Evolutionary conservation across 2,329 filamentous ascomycete species (phyloP).

Genomic region (Apiospora marii): DNA sequence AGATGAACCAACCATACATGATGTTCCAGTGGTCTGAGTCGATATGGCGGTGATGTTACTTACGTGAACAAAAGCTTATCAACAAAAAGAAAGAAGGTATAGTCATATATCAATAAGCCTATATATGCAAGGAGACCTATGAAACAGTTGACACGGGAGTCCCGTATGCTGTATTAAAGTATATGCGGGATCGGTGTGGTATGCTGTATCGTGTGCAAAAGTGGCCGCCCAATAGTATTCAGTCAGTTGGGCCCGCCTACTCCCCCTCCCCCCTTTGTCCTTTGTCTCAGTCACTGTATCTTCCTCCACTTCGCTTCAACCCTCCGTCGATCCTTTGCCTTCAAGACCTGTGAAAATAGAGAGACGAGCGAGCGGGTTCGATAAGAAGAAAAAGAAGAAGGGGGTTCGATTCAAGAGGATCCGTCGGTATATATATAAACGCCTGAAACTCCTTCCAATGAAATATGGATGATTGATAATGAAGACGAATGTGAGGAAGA

Average conservation of each 20-base stretch:
- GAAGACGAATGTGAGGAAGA: background rate
- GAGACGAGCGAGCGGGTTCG: background rate
- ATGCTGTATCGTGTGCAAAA: background rate
- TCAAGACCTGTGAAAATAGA: background rate
- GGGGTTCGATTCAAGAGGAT: too few species aligned
- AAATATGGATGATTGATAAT: background rate
- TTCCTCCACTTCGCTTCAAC: background rate
- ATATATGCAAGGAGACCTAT: slow-evolving; percentile 16
- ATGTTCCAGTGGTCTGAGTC: too few species aligned
- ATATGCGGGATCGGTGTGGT: background rate
- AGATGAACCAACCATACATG: background rate
- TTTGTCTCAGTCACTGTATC: background rate
- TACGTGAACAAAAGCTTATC: background rate
- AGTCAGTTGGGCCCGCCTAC: background rate
- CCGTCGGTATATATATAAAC: slow-evolving; percentile 15
- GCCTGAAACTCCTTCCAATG: slow-evolving; percentile 24
- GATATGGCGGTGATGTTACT: too few species aligned
- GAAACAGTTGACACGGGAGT: background rate
- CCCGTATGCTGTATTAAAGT: background rate
- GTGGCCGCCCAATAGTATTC: background rate
- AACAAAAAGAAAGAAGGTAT: background rate
- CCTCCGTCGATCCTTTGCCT: background rate
- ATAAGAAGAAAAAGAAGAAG: background rate
- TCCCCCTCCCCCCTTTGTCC: background rate
- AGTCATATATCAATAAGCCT: background rate